These are phyloP conservation scores for Sarcomyxa edulis DNA, from an alignment of 768 basidiomycete species.

Conservation along the genomic window DNA sequence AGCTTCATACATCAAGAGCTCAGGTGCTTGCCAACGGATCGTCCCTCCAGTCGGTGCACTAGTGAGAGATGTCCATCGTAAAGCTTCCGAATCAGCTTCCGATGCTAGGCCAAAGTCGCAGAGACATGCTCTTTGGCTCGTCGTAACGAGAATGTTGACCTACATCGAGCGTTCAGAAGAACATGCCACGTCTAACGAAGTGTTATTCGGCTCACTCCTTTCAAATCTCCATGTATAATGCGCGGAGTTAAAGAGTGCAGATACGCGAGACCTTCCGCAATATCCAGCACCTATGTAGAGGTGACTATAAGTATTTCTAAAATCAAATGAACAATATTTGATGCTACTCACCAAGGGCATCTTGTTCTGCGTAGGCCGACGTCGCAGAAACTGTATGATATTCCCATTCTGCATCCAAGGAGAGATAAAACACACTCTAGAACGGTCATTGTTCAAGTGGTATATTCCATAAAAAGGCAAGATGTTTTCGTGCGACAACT, in stretches of 20 bases:
- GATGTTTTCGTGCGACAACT: conserved; percentile 27
- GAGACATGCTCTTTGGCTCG: conserved; percentile 13
- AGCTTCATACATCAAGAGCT: conserved; percentile 12
- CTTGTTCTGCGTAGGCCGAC: conserved; percentile 5
- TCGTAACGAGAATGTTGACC: conserved; percentile 20
- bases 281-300: conserved; percentile 12
- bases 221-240: conserved; percentile 15
- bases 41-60: conserved; percentile 12
- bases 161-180: neutral
- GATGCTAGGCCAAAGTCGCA: conserved; percentile 25
- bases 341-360: conserved; percentile 11
- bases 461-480: conserved; percentile 30
- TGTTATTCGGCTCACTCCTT: conserved; percentile 8
- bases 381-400: conserved; percentile 10
- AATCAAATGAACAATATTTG: neutral
- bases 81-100: conserved; percentile 11
- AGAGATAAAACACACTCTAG: conserved; percentile 11
- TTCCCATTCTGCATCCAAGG: conserved; percentile 16
- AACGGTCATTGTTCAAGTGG: conserved; percentile 2
- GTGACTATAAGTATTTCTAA: neutral
- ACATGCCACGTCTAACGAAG: neutral
- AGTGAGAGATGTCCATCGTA: conserved; percentile 8
- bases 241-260: conserved; percentile 12
- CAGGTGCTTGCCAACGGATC: conserved; percentile 25
- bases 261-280: conserved; percentile 17